A percentile compares a stretch with the other conserved stretches of the same genome.
Conservation (phyloP, 768 basidiomycete genomes). For the Cantharellus cinnabarinus region DNA sequence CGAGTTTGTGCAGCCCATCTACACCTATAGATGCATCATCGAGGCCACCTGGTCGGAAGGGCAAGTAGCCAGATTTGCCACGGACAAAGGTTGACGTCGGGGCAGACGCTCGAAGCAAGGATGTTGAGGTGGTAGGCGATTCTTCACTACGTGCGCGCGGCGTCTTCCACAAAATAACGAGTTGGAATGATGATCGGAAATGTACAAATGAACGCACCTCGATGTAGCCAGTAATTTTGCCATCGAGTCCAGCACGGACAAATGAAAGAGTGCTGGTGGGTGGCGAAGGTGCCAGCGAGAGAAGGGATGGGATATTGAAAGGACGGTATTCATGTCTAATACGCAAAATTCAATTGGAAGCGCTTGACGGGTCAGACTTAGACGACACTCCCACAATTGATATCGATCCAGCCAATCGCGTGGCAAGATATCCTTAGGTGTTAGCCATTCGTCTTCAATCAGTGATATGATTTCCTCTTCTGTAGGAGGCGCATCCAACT, state of each 20-base stretch:
- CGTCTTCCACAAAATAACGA: constrained; percentile 23
- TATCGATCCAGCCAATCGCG: constrained; percentile 57
- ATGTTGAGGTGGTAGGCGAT: constrained; percentile 62
- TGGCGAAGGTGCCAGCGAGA: constrained; percentile 44
- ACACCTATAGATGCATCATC: constrained; percentile 32
- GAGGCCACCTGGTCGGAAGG: constrained; percentile 87
- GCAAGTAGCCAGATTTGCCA: constrained; percentile 82
- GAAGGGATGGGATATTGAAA: constrained; percentile 38
- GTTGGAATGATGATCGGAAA: not conserved
- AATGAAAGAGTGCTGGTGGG: constrained; percentile 58
- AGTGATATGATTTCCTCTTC: constrained; percentile 38
- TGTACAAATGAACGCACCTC: constrained; percentile 30
- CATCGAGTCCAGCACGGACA: constrained; percentile 58
- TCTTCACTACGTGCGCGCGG: constrained; percentile 30
- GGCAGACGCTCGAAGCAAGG: constrained; percentile 67
- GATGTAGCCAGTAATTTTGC: constrained; percentile 57
- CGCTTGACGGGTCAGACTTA: not conserved
- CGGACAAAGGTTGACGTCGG: constrained; percentile 66
- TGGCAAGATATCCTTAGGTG: constrained; percentile 46
- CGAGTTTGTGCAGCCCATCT: not conserved
- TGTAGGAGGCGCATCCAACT: constrained; percentile 36
- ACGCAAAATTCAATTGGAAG: not conserved
- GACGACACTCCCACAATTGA: constrained; percentile 40
- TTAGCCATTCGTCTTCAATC: constrained; percentile 55
- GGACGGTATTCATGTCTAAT: constrained; percentile 53